Percentiles rank a stretch among this genome's conserved stretches.
Conservation (phyloP, 2,329 filamentous ascomycete genomes). For the Verticillium zaregamsianum region DNA sequence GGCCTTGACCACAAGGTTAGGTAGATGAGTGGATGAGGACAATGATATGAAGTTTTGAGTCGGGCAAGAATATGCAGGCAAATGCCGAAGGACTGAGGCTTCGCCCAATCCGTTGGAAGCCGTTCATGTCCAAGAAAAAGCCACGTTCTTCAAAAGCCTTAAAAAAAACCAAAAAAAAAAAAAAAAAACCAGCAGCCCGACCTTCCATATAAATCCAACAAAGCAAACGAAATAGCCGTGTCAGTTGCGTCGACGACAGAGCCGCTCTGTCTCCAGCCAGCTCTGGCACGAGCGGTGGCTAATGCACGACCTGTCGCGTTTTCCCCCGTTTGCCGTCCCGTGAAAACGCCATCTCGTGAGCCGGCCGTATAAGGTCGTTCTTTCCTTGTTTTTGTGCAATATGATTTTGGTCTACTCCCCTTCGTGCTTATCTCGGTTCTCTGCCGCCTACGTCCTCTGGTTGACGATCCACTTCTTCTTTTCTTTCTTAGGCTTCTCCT, state of each 20-base stretch:
- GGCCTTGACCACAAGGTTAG: background rate
- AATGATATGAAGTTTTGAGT: background rate
- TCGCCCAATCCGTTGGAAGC: background rate
- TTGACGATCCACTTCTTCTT: slow-evolving; percentile 45
- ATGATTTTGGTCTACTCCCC: background rate
- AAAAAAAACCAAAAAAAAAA: background rate
- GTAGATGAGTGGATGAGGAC: background rate
- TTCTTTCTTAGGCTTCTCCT: slow-evolving; percentile 35
- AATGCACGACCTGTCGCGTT: background rate
- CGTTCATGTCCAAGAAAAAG: background rate
- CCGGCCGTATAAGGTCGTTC: background rate
- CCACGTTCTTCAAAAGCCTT: background rate
- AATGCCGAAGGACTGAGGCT: background rate
- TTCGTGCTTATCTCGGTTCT: background rate
- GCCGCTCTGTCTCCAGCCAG: background rate
- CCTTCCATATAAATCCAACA: background rate
- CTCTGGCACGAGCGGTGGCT: background rate
- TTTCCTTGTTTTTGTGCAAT: background rate
- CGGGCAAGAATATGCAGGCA: background rate
- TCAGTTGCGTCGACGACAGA: background rate
- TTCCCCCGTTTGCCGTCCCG: background rate
- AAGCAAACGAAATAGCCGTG: slow-evolving; percentile 1
- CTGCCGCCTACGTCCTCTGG: slow-evolving; percentile 33
- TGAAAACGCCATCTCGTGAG: background rate
- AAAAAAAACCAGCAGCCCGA: background rate